Evolutionary conservation across 2,329 filamentous ascomycete species (phyloP).

Genomic region (Bipolaris victoriae): DNA sequence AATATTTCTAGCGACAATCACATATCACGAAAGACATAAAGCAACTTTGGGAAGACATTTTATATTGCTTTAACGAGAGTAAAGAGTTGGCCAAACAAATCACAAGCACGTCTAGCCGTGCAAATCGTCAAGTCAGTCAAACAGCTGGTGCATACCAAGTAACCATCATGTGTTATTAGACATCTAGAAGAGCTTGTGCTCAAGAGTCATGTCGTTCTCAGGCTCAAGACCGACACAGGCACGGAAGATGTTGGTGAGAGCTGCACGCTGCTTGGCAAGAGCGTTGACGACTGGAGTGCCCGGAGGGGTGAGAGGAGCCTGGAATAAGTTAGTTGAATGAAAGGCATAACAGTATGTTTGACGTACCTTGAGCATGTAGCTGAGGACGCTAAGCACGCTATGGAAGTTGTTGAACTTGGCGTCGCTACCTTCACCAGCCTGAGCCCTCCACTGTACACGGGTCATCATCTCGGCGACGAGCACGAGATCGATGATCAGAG

Average conservation of each 20-base stretch:
- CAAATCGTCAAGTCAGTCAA: neutral
- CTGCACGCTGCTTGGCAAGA: conserved; percentile 92
- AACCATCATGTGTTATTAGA: neutral
- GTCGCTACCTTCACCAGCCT: conserved; percentile 57
- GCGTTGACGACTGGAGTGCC: conserved; percentile 96
- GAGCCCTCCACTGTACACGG: conserved; percentile 86
- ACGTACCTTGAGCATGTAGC: conserved; percentile 89
- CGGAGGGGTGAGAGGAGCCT: conserved; percentile 91
- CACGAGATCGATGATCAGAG: conserved; percentile 95
- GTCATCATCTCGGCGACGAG: conserved; percentile 97
- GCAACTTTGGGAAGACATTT: conserved; percentile 3
- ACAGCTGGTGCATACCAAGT: neutral
- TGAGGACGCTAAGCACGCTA: conserved; percentile 93
- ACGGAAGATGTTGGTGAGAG: conserved; percentile 97
- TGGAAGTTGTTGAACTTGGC: conserved; percentile 91
- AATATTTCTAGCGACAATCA: too few species aligned
- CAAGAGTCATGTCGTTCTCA: conserved; percentile 97
- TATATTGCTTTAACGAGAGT: conserved; percentile 32
- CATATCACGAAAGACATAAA: neutral
- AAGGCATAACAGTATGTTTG: neutral
- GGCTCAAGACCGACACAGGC: conserved; percentile 96
- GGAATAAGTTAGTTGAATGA: conserved; percentile 16
- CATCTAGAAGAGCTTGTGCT: conserved; percentile 86
- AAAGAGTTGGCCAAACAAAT: conserved; percentile 31
- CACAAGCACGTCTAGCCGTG: neutral